Evolutionary conservation across 2,329 filamentous ascomycete species (phyloP).

Genomic region (Epichloe brachyelytri): DNA sequence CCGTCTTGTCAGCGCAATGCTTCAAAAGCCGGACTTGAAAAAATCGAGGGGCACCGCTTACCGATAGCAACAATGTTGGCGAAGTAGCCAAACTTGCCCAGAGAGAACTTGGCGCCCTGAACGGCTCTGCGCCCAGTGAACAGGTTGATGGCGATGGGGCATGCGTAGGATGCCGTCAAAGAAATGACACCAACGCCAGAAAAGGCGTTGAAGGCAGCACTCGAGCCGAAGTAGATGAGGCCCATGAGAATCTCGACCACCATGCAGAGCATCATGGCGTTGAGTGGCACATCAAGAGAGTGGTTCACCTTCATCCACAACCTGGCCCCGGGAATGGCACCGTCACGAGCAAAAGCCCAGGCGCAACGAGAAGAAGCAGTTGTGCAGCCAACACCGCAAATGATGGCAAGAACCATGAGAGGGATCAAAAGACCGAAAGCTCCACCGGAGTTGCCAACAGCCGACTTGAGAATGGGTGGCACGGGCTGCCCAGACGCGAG

Average conservation of each 20-base stretch:
- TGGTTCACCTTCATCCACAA: constrained; percentile 49
- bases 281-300: constrained; percentile 51
- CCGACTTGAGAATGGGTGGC: constrained; percentile 49
- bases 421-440: constrained; percentile 51
- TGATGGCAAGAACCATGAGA: constrained; percentile 50
- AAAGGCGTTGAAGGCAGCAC: constrained; percentile 60
- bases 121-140: constrained; percentile 47
- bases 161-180: constrained; percentile 54
- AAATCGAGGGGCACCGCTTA: constrained; percentile 24
- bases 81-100: constrained; percentile 47
- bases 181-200: constrained; percentile 58
- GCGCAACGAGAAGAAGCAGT: constrained; percentile 54
- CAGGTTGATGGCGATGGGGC: constrained; percentile 52
- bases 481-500: constrained; percentile 48
- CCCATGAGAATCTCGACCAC: constrained; percentile 49
- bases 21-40: not conserved
- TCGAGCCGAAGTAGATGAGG: constrained; percentile 56
- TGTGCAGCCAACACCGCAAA: constrained; percentile 58
- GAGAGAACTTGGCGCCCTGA: constrained; percentile 42
- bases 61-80: constrained; percentile 53
- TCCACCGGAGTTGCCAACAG: constrained; percentile 46
- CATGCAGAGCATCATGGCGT: constrained; percentile 63
- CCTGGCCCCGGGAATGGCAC: constrained; percentile 50
- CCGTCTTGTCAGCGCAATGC: constrained; percentile 5
- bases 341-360: constrained; percentile 59